Conservation (phyloP, 2,329 filamentous ascomycete genomes). For the Botrytis squamosa region DNA sequence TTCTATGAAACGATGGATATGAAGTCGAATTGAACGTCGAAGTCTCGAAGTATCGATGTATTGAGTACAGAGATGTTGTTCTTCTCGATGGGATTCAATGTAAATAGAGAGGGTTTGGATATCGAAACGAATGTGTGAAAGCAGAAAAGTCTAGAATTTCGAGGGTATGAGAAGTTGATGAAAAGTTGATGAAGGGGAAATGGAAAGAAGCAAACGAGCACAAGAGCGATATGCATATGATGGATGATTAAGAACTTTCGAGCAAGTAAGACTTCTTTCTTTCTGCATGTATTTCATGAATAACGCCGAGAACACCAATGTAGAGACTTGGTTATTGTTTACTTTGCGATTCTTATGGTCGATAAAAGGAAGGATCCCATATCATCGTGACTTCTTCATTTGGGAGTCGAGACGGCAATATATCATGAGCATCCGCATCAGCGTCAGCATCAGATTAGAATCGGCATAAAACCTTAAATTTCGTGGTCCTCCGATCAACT, state of each 20-base stretch:
- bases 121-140: not conserved
- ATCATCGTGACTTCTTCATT: constrained; percentile 4
- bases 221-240: not conserved
- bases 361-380: not conserved
- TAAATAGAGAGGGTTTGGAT: not conserved
- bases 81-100: not conserved
- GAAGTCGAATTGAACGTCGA: not conserved
- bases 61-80: not conserved
- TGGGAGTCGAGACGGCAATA: not conserved
- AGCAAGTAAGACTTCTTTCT: constrained; percentile 16
- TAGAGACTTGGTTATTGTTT: not conserved
- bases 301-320: constrained; percentile 1
- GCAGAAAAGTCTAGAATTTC: not conserved
- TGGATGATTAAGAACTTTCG: not conserved
- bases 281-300: constrained; percentile 12
- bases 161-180: not conserved
- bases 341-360: not conserved
- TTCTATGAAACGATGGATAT: not conserved
- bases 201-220: not conserved
- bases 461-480: not conserved
- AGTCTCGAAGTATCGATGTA: not conserved
- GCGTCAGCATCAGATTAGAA: not conserved
- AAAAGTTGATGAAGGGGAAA: constrained; percentile 5
- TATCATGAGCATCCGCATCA: not conserved
- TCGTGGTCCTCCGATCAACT: not conserved